Evolutionary conservation across 2,329 filamentous ascomycete species (phyloP), one percentile per base, ranked within the genome.

Genomic region (Sarocladium kiliense): DNA sequence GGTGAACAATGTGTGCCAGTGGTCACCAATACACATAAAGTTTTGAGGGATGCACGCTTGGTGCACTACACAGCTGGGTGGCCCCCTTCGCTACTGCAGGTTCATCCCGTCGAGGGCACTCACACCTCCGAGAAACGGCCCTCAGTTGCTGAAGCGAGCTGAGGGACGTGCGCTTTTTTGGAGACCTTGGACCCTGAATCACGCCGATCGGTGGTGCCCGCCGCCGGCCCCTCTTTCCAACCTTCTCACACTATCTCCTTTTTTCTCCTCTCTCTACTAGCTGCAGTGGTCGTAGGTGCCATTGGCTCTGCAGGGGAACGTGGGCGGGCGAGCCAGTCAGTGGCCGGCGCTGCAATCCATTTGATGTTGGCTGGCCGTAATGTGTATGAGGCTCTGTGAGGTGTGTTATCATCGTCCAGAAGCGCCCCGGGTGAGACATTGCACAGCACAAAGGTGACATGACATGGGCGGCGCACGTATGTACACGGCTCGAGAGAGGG

Each of bases 201-300:
- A 16, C 47, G 47, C 47, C 47, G 47, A 51, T 51, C 47, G 47
- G 47, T 51, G 47, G 47, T 51, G 47, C 10, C 36, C 23, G 44
- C 44, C 44, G 44, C 23, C 44, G 41, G 41, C 44, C 44, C 26
- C 44, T 49, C 26, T 32, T 49, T 12, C 7, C 23, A 5, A 39
- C 11, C n/a, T 6, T 39, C n/a, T n/a, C n/a, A n/a, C n/a, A n/a
- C n/a, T n/a, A n/a, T n/a, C n/a, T n/a, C 7, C 16, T 39, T 18
- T 39, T 18, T 14, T 16, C 16, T 39, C 36, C 7, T 39, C 7
- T 39, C 16, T 34, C 14, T 34, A 34, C 14, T 34, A 34, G 14
- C 30, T 14, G 9, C 14, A 14, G 30, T 34, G 30, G n/a, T n/a
- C n/a, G n/a, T n/a, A n/a, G 30, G 14, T n/a, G 7, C 16, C 36